Evolutionary conservation across 495 filamentous ascomycete species (phyloP).

Genomic region (Ascodesmis nigricans): DNA sequence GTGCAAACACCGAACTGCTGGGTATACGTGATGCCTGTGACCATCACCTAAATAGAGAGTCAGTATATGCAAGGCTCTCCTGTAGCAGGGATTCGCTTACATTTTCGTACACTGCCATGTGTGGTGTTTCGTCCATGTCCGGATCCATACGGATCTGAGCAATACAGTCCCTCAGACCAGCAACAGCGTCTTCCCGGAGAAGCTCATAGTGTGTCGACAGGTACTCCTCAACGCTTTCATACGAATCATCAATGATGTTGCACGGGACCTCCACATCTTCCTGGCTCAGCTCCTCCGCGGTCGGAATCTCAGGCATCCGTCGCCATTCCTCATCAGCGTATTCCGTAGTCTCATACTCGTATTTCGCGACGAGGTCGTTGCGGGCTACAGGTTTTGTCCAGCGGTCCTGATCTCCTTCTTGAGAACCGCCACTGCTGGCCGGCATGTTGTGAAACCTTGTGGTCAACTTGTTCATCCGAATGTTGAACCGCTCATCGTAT

Average conservation of each 20-base stretch:
- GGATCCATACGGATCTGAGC: conserved; percentile 26
- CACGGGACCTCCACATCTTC: conserved; percentile 15
- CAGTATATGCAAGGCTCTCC: too few relatives aligned
- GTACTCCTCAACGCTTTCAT: conserved; percentile 27
- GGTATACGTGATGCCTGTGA: conserved; percentile 40
- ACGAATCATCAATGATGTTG: conserved; percentile 25
- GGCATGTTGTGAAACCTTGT: too few relatives aligned
- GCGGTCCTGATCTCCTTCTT: too few relatives aligned
- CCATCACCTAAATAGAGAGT: conserved; percentile 33
- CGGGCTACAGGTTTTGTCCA: too few relatives aligned
- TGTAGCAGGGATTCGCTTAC: conserved; percentile 25
- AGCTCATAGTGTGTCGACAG: conserved; percentile 42
- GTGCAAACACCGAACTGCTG: conserved; percentile 35
- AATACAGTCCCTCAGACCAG: conserved; percentile 38
- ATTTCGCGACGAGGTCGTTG: too few relatives aligned
- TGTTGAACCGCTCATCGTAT: too few relatives aligned
- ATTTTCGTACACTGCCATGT: conserved; percentile 50
- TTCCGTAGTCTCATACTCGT: conserved; percentile 14
- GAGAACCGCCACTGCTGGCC: too few relatives aligned
- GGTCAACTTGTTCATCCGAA: too few relatives aligned
- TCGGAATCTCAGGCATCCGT: conserved; percentile 27
- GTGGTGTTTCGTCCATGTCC: conserved; percentile 31
- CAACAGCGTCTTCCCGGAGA: conserved; percentile 40
- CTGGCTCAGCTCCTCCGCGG: conserved; percentile 21
- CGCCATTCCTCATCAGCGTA: conserved; percentile 22